Conservation (phyloP, 164 flowering plant species). For the Tetrastigma voinierianum region DNA sequence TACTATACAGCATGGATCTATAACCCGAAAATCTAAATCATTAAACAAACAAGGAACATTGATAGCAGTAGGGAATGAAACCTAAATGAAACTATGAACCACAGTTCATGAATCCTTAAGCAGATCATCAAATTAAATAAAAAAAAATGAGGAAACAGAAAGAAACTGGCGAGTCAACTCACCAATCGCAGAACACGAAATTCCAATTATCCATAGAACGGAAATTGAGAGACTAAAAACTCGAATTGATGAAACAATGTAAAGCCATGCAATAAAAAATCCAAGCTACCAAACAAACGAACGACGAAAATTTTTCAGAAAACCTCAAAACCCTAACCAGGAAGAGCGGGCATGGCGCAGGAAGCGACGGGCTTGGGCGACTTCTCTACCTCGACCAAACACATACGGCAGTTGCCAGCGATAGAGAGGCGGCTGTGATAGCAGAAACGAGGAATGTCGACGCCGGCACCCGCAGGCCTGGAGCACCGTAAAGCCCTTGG, state of each 20-base stretch:
- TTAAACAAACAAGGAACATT: too few species aligned
- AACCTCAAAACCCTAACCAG: conserved; percentile 49
- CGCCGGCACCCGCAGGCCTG: conserved; percentile 98
- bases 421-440: conserved; percentile 89
- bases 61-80: too few species aligned
- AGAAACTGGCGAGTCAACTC: too few species aligned
- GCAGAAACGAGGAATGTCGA: conserved; percentile 93
- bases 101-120: neutral
- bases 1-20: too few species aligned
- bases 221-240: neutral
- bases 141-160: neutral
- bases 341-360: conserved; percentile 99
- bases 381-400: conserved; percentile 97
- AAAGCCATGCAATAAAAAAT: neutral
- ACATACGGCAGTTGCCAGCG: conserved; percentile 99
- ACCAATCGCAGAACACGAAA: neutral
- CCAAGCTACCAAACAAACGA: conserved; percentile 5
- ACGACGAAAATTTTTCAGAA: too few species aligned
- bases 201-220: neutral
- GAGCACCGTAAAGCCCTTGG: conserved; percentile 90
- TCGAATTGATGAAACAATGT: neutral
- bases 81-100: neutral
- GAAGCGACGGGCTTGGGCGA: conserved; percentile 99
- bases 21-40: too few species aligned
- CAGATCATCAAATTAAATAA: neutral